A percentile compares a stretch with the other conserved stretches of the same genome.
Conservation (phyloP, 2,329 filamentous ascomycete genomes). For the Aspergillus pseudotamarii region DNA sequence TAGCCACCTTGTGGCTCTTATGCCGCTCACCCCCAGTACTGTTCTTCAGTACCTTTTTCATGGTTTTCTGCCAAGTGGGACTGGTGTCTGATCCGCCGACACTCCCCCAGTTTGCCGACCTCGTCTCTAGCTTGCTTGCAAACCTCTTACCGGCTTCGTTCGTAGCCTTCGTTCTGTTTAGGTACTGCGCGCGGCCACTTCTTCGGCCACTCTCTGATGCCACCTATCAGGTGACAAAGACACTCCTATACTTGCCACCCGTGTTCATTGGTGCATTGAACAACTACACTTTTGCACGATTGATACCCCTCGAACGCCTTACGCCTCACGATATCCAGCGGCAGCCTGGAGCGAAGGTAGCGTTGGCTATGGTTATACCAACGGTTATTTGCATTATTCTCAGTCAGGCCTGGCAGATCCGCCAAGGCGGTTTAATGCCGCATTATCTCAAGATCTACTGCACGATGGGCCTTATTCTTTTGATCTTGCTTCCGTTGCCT, state of each 20-base stretch:
- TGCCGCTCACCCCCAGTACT: conserved; percentile 77
- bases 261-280: conserved; percentile 91
- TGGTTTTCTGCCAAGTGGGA: conserved; percentile 86
- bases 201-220: conserved; percentile 67
- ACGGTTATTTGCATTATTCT: conserved; percentile 68
- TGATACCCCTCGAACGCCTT: conserved; percentile 91
- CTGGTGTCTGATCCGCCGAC: conserved; percentile 85
- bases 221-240: conserved; percentile 76
- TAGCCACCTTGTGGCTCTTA: conserved; percentile 76
- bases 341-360: conserved; percentile 85
- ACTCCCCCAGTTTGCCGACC: conserved; percentile 65
- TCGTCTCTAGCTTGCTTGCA: conserved; percentile 77
- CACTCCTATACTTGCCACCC: conserved; percentile 82
- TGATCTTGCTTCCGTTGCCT: conserved; percentile 72
- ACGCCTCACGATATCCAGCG: conserved; percentile 85
- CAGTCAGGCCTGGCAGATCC: conserved; percentile 82
- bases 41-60: conserved; percentile 80
- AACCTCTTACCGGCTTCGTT: conserved; percentile 87
- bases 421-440: conserved; percentile 78
- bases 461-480: conserved; percentile 66
- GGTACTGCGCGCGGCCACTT: conserved; percentile 75
- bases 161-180: conserved; percentile 83
- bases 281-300: conserved; percentile 86
- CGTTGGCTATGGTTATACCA: conserved; percentile 76
- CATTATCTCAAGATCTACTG: conserved; percentile 78